Conservation (phyloP, 2,329 filamentous ascomycete species). For the Tolypocladium sp. region DNA sequence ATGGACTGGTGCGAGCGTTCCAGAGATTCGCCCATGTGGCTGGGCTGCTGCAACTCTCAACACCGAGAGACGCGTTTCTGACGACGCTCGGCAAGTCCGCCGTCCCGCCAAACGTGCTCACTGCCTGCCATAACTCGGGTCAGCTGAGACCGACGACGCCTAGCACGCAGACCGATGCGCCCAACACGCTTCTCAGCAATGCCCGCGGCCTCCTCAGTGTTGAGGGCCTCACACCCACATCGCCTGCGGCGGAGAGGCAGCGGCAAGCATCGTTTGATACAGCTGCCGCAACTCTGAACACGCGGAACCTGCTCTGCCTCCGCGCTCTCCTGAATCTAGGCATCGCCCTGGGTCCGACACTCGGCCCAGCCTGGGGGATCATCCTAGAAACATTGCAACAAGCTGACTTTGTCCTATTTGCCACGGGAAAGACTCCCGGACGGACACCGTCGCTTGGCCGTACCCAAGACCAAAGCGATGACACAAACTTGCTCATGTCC, state of each 20-base stretch:
- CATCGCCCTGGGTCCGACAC: conserved; percentile 83
- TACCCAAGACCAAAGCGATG: conserved; percentile 39
- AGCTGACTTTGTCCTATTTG: conserved; percentile 77
- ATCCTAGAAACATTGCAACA: conserved; percentile 87
- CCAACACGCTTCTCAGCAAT: conserved; percentile 56
- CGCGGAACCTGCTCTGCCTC: conserved; percentile 81
- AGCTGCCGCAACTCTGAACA: conserved; percentile 55
- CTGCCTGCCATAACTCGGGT: conserved; percentile 46
- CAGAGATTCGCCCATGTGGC: conserved; percentile 94
- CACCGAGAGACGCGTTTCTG: conserved; percentile 86
- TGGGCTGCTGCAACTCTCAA: conserved; percentile 72
- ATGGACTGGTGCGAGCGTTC: conserved; percentile 81
- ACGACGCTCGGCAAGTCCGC: conserved; percentile 91
- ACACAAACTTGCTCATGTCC: conserved; percentile 41
- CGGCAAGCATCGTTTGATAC: conserved; percentile 51
- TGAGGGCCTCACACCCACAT: conserved; percentile 55
- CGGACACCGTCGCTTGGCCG: conserved; percentile 39
- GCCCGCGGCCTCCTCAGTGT: conserved; percentile 65
- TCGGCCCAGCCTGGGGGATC: conserved; percentile 81
- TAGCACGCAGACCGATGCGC: conserved; percentile 36
- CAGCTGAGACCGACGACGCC: conserved; percentile 31
- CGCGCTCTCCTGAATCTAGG: conserved; percentile 89
- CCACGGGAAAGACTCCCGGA: conserved; percentile 45
- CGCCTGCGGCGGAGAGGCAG: conserved; percentile 47
- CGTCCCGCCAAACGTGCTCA: conserved; percentile 71